A percentile compares a stretch with the other conserved stretches of the same genome.
phyloP scores from a whole-genome alignment of 2,329 filamentous ascomycete genomes.

The Penicillium frequentans region DNA sequence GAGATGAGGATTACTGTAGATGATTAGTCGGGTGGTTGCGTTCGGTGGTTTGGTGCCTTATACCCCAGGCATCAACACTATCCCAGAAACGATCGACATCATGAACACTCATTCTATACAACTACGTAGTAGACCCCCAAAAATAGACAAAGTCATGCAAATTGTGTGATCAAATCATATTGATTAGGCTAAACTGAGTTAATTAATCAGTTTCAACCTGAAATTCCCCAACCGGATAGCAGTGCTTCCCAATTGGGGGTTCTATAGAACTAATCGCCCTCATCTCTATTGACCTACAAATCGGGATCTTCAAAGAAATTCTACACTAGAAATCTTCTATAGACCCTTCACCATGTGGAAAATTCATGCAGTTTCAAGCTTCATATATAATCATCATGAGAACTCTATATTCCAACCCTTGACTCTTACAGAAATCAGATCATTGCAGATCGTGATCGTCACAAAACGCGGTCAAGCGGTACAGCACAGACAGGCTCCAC shows the following conservation, averaged over 20 bases:
- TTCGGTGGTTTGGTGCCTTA: not conserved
- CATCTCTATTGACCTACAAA: slow-evolving; percentile 18
- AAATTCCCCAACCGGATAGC: not conserved
- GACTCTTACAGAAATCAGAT: not conserved
- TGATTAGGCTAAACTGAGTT: not conserved
- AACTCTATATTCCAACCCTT: not conserved
- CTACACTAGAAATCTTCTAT: not conserved
- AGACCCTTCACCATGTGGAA: not conserved
- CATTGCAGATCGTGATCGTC: not conserved
- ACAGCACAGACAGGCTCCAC: not conserved
- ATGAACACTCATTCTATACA: not conserved
- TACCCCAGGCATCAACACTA: not conserved
- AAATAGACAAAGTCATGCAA: not conserved
- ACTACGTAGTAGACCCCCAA: not conserved
- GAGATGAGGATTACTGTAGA: not conserved
- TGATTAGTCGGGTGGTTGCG: not conserved
- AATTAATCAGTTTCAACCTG: not conserved
- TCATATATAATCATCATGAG: not conserved
- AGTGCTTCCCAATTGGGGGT: not conserved
- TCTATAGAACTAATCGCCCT: not conserved
- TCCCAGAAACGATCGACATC: not conserved
- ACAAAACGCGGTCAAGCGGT: not conserved
- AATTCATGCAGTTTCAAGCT: not conserved
- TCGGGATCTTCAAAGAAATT: slow-evolving; percentile 3
- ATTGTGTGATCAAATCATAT: not conserved